Percentiles rank a stretch among this genome's conserved stretches.
Evolutionary conservation across 1,139 yeast genomes (phyloP).

Genomic region (Blastobotrys indianensis): DNA sequence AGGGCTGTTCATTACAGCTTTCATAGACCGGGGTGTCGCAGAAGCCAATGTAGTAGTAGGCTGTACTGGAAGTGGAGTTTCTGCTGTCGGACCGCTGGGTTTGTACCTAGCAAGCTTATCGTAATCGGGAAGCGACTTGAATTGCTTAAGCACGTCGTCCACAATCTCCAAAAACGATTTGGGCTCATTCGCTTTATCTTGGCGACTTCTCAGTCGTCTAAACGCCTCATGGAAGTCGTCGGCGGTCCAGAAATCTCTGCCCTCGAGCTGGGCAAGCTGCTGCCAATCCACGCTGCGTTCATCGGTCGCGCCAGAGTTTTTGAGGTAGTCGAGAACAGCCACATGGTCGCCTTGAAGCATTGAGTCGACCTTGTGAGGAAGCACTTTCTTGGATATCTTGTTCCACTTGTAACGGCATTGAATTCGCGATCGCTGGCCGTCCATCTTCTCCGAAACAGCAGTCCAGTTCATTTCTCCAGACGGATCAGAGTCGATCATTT

Average conservation of each 20-base stretch:
- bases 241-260: conserved; percentile 42
- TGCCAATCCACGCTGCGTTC: conserved; percentile 63
- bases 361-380: conserved; percentile 33
- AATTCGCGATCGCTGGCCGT: conserved; percentile 80
- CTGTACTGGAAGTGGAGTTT: no score
- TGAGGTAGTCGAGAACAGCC: conserved; percentile 50
- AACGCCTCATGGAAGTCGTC: conserved; percentile 43
- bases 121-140: conserved; percentile 9
- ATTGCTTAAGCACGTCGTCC: conserved; percentile 10
- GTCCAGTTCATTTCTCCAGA: conserved; percentile 72
- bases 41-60: no score
- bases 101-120: background rate
- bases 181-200: conserved; percentile 15
- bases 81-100: background rate
- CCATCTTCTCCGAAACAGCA: conserved; percentile 78
- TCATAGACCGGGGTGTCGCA: no score
- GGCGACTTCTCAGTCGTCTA: conserved; percentile 40
- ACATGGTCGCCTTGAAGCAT: conserved; percentile 43
- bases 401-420: conserved; percentile 96
- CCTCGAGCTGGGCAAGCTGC: conserved; percentile 43
- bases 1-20: no score
- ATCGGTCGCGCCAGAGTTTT: conserved; percentile 43
- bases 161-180: conserved; percentile 38
- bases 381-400: conserved; percentile 49
- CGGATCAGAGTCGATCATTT: conserved; percentile 30